A percentile compares a stretch with the other conserved stretches of the same genome.
phyloP scores from a whole-genome alignment of 805 yeast species.

The Tetrapisispora iriomotensis region DNA sequence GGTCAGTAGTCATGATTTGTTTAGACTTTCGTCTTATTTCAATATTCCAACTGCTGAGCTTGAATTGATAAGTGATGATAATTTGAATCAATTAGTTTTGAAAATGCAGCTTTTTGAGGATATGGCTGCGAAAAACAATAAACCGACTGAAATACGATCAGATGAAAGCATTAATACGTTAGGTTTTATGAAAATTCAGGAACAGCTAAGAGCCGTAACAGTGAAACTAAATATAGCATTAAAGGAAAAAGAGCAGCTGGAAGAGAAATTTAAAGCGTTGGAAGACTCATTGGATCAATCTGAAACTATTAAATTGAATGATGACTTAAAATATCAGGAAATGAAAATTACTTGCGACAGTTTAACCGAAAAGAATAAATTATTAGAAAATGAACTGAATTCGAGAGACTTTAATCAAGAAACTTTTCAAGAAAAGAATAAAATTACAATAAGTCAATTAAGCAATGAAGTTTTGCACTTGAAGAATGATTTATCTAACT shows the following conservation, averaged over 20 bases:
- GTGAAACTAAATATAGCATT: neutral
- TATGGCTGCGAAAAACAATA: too few species aligned
- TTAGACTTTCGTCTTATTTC: neutral
- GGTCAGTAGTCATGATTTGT: neutral
- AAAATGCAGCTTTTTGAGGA: neutral
- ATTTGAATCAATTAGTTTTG: neutral
- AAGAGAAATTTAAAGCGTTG: neutral
- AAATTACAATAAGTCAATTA: neutral
- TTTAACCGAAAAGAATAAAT: neutral
- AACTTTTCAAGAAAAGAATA: neutral
- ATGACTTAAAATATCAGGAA: neutral
- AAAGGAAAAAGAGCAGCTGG: neutral
- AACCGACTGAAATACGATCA: neutral
- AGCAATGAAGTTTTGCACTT: conserved; percentile 42
- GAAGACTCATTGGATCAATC: neutral
- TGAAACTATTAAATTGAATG: neutral
- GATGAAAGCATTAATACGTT: neutral
- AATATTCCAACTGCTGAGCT: conserved; percentile 1
- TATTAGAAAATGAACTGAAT: neutral
- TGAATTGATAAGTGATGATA: neutral
- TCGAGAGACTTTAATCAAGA: neutral
- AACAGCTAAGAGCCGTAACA: neutral
- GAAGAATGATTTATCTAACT: conserved; percentile 3
- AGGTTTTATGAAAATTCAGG: neutral
- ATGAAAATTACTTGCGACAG: neutral